Percentiles rank a stretch among this genome's conserved stretches.
phyloP scores from a whole-genome alignment of 202 grass and related monocot genomes.

The Carex sylvatica region DNA sequence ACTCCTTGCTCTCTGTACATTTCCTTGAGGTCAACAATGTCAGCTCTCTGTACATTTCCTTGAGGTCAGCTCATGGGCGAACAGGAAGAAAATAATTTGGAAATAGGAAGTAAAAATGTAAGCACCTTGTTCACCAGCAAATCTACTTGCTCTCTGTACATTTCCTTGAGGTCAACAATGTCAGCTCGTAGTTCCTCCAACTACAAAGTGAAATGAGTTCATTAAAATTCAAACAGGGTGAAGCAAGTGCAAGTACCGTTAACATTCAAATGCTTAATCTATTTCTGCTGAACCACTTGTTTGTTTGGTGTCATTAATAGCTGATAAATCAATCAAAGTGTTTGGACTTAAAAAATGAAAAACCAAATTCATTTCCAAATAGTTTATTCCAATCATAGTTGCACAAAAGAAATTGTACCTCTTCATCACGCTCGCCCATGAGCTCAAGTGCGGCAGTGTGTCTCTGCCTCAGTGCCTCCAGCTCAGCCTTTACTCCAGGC shows the following conservation, averaged over 20 bases:
- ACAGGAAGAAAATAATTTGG: neutral
- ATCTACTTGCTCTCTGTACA: constrained; percentile 99
- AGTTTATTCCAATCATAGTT: neutral
- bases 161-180: constrained; percentile 96
- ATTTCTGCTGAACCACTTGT: neutral
- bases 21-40: too few species aligned
- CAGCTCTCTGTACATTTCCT: too few species aligned
- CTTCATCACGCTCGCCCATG: constrained; percentile 99
- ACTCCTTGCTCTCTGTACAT: too few species aligned
- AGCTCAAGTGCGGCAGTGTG: constrained; percentile 89
- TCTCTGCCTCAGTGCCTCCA: constrained; percentile 89
- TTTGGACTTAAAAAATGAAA: neutral
- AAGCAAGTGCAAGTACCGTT: neutral
- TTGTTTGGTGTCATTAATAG: neutral
- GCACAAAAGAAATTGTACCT: constrained; percentile 40
- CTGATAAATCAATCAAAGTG: neutral
- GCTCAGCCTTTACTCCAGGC: constrained; percentile 81
- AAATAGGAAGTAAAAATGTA: neutral
- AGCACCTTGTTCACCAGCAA: constrained; percentile 96
- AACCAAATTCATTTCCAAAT: neutral
- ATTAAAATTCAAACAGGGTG: constrained; percentile 8
- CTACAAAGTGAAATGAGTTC: constrained; percentile 46
- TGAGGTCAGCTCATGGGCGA: too few species aligned
- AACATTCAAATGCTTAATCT: neutral
- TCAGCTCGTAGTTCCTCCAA: constrained; percentile 93